Base-by-base conservation (phyloP, 129 eudicot species). In the Escallonia rubra region DNA sequence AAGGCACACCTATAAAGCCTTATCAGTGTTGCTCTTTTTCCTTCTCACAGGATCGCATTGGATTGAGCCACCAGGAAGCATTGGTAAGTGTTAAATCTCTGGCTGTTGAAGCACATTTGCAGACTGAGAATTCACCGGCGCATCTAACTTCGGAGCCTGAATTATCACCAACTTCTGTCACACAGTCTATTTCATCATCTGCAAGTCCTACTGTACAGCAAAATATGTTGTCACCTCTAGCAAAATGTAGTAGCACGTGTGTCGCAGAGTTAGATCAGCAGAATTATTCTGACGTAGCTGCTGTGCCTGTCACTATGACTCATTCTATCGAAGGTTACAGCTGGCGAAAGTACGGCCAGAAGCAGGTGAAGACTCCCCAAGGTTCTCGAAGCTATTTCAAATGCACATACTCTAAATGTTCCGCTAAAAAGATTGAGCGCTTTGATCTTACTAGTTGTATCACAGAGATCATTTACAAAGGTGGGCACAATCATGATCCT, bases 301-400 rank as follows among this genome's bases (percentile, higher is more conserved):
- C 70, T 63, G 73, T 67, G 49, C 81, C 74, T 57, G 62, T 77
- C 65, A 80, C 64, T 34, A 76, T 70, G 81, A 78, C 70, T 46
- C 85, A 82, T 55, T 68, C 76, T 34, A 41, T 62, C 16, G 96
- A 90, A 49, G 91, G 85, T 34, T 90, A 79, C 78, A 87, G 77
- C 64, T 90, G 95, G 95, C 79, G 97, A 57, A 90, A 90, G 77
- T 90, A 90, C 63, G 97, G 97, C 63, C 92, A 82, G 61, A 90
- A 85, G 73, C 88, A 85, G 74, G 89, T 90, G 59, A 90, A 87
- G 79, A 78, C 81, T 74, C 95, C 95, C 49, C 73, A 77, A 71
- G 88, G 97, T 66, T 87, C 84, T 43, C 77, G 95, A 67, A 87
- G 97, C 79, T 90, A 90, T 75, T 90, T 76, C 69, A 73, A 81